Percentiles rank a stretch among this genome's conserved stretches.
phyloP scores from a whole-genome alignment of 352 stramenopile genomes.

The Globisporangium paroecandrum region DNA sequence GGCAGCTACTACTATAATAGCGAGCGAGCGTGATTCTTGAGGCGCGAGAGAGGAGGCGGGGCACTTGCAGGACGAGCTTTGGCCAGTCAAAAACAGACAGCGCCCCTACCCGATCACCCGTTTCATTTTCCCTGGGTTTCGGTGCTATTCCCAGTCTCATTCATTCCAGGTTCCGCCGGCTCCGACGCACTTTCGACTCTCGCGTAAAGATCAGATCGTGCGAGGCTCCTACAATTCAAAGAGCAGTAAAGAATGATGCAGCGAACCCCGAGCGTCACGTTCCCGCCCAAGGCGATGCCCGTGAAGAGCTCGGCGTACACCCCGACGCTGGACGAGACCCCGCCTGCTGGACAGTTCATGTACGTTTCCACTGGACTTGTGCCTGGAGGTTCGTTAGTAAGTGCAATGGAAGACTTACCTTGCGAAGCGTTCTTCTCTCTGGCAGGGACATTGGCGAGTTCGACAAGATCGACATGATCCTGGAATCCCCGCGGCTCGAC shows the following conservation, averaged over 20 bases:
- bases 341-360: slow-evolving; percentile 13
- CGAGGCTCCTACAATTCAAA: background rate
- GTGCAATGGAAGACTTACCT: background rate
- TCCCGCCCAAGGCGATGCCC: slow-evolving; percentile 3
- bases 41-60: background rate
- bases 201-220: background rate
- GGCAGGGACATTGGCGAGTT: slow-evolving; percentile 20
- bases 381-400: too few species aligned
- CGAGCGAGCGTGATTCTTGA: background rate
- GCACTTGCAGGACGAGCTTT: background rate
- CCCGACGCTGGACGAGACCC: slow-evolving; percentile 13
- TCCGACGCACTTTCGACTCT: background rate
- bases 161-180: slow-evolving; percentile 2
- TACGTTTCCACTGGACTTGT: slow-evolving; percentile 1
- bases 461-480: slow-evolving; percentile 25
- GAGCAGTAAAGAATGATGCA: background rate
- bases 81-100: background rate
- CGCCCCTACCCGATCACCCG: background rate
- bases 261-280: background rate
- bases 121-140: background rate
- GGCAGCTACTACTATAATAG: background rate
- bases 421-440: background rate
- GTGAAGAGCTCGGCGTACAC: slow-evolving; percentile 10
- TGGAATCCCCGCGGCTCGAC: slow-evolving; percentile 14
- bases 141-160: background rate